Percentiles rank a stretch among this genome's conserved stretches.
phyloP scores from a whole-genome alignment of 257 asterid genomes.

The Fraxinus excelsior region DNA sequence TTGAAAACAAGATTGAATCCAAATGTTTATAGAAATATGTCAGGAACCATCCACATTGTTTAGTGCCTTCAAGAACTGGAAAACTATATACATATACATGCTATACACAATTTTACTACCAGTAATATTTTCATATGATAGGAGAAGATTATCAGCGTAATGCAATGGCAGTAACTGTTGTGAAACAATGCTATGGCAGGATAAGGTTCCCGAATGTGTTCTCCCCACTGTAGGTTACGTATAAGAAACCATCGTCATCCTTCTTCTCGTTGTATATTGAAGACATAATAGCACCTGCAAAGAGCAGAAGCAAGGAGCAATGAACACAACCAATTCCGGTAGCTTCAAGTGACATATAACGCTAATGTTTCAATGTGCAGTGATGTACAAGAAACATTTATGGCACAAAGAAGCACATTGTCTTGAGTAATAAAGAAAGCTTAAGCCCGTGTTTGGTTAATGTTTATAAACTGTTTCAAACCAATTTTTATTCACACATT shows the following conservation, averaged over 20 bases:
- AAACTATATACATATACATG: conserved; percentile 16
- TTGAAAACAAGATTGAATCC: background rate
- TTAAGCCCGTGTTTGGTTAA: too few species aligned
- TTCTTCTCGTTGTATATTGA: conserved; percentile 32
- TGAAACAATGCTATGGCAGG: background rate
- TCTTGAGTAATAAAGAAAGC: too few species aligned
- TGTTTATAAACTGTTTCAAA: too few species aligned
- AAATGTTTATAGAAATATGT: conserved; percentile 11
- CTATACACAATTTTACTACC: conserved; percentile 15
- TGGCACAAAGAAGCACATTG: too few species aligned
- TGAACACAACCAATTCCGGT: background rate
- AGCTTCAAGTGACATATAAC: background rate
- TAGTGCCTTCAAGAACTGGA: background rate
- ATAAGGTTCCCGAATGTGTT: conserved; percentile 32
- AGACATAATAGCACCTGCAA: conserved; percentile 34
- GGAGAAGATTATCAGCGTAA: conserved; percentile 1
- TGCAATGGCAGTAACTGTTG: background rate
- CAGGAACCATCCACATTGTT: background rate
- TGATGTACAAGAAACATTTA: too few species aligned
- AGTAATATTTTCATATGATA: background rate
- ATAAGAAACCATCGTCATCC: conserved; percentile 38
- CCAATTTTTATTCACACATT: too few species aligned
- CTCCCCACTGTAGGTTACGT: conserved; percentile 40
- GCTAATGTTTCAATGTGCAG: background rate
- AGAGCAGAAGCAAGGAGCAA: background rate